These are phyloP conservation scores for Stylonectria norvegica DNA, from an alignment of 2,329 filamentous ascomycete genomes.

Conservation along the genomic window DNA sequence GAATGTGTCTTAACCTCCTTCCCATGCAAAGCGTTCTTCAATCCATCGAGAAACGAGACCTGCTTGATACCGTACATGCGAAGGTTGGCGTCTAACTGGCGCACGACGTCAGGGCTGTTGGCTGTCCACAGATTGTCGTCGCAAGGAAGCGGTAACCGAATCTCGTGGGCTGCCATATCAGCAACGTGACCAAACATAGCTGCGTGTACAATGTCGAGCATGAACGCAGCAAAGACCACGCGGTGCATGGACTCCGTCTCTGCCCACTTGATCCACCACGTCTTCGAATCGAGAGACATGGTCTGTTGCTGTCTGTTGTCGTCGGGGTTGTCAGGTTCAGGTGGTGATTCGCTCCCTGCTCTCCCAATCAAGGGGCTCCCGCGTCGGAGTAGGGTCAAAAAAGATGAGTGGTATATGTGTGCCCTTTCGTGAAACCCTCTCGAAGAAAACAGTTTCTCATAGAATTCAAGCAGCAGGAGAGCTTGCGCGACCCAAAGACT, in stretches of 20 bases:
- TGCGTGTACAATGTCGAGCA: slow-evolving; percentile 84
- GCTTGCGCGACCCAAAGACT: slow-evolving; percentile 88
- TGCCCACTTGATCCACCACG: slow-evolving; percentile 84
- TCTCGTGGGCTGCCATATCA: slow-evolving; percentile 87
- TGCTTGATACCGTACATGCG: slow-evolving; percentile 76
- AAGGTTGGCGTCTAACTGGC: slow-evolving; percentile 70
- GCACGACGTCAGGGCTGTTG: slow-evolving; percentile 71
- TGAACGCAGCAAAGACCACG: slow-evolving; percentile 84
- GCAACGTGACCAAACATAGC: slow-evolving; percentile 90
- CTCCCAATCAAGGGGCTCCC: slow-evolving; percentile 82
- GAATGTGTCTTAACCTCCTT: slow-evolving; percentile 80
- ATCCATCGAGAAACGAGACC: slow-evolving; percentile 76
- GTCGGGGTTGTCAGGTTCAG: slow-evolving; percentile 41
- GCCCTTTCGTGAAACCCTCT: slow-evolving; percentile 79
- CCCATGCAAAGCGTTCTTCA: slow-evolving; percentile 79
- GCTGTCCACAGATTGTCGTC: slow-evolving; percentile 86
- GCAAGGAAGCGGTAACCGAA: slow-evolving; percentile 80
- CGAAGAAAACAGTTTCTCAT: slow-evolving; percentile 89
- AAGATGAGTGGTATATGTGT: slow-evolving; percentile 86
- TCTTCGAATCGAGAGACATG: slow-evolving; percentile 38
- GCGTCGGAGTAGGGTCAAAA: slow-evolving; percentile 77
- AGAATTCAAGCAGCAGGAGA: slow-evolving; percentile 77
- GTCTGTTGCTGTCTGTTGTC: slow-evolving; percentile 37
- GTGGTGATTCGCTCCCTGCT: slow-evolving; percentile 74
- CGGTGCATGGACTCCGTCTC: slow-evolving; percentile 82